Evolutionary conservation across 2,329 filamentous ascomycete genomes (phyloP).

Genomic region (Parafenestella ontariensis): DNA sequence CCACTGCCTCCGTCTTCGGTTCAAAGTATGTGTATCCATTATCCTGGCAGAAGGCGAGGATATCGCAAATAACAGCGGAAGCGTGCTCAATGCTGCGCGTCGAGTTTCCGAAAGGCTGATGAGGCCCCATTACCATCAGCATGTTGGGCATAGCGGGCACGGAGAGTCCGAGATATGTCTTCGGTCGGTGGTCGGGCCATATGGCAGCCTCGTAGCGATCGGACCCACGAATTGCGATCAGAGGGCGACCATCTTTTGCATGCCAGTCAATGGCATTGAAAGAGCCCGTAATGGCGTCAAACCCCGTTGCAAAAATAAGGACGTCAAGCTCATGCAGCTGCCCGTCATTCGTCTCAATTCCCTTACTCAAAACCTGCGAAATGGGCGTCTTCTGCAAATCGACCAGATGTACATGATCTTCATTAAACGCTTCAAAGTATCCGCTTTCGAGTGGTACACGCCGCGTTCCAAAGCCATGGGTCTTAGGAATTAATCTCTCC

Average conservation of each 20-base stretch:
- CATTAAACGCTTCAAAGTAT: constrained; percentile 51
- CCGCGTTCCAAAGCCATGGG: constrained; percentile 50
- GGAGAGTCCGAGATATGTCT: constrained; percentile 34
- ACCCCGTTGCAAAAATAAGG: constrained; percentile 51
- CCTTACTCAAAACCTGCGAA: constrained; percentile 32
- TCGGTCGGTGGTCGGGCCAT: constrained; percentile 27
- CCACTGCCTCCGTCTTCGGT: constrained; percentile 50
- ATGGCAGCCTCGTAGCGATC: constrained; percentile 13
- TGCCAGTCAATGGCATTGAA: constrained; percentile 29
- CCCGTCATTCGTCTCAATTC: constrained; percentile 49
- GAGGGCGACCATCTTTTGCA: constrained; percentile 26
- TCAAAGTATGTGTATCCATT: constrained; percentile 48
- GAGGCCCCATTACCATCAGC: constrained; percentile 53
- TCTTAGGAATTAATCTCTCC: constrained; percentile 49
- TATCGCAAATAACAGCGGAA: constrained; percentile 46
- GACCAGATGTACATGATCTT: constrained; percentile 49
- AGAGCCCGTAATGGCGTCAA: constrained; percentile 50
- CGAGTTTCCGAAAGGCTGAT: constrained; percentile 54
- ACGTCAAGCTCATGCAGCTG: constrained; percentile 46
- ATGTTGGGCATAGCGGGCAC: constrained; percentile 35
- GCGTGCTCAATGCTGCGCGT: constrained; percentile 53
- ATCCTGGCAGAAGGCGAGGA: constrained; percentile 43
- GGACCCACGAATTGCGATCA: constrained; percentile 26
- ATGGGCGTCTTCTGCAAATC: constrained; percentile 49
- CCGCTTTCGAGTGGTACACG: constrained; percentile 50